Conservation (phyloP, 768 basidiomycete species). For the Lentinula sp. region DNA sequence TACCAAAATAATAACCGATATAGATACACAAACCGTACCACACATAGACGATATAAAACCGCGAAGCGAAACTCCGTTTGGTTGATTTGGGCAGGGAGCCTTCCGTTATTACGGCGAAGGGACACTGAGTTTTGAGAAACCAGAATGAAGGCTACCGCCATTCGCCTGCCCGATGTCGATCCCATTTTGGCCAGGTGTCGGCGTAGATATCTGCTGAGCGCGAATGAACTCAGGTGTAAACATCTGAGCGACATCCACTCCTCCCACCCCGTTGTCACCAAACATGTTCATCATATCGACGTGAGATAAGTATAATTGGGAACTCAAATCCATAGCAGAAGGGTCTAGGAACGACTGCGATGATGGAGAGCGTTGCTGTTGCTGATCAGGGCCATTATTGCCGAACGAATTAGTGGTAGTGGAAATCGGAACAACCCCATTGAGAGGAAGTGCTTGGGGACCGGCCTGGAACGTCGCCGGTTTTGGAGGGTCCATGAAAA, state of each 20-base stretch:
- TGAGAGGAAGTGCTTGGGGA: background rate
- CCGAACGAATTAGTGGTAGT: background rate
- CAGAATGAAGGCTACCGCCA: slow-evolving; percentile 12
- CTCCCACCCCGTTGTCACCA: slow-evolving; percentile 31
- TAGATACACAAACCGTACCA: background rate
- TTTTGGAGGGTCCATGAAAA: slow-evolving; percentile 45
- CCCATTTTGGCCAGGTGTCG: background rate
- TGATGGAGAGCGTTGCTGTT: background rate
- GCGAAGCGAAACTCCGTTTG: background rate
- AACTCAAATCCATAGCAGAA: slow-evolving; percentile 19
- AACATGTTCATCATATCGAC: slow-evolving; percentile 61
- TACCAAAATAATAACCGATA: background rate
- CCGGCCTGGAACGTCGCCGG: background rate
- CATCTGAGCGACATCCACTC: slow-evolving; percentile 27
- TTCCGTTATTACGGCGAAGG: slow-evolving; percentile 22
- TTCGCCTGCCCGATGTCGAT: slow-evolving; percentile 10
- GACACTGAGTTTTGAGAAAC: slow-evolving; percentile 29
- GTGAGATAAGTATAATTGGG: slow-evolving; percentile 50
- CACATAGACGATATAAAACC: background rate
- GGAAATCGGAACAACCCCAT: background rate
- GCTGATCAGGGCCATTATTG: background rate
- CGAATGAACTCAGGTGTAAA: slow-evolving; percentile 13
- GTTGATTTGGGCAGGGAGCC: background rate
- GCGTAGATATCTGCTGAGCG: background rate
- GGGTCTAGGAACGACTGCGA: slow-evolving; percentile 1